Evolutionary conservation across 2,329 filamentous ascomycete genomes (phyloP), one percentile per base, ranked within the genome.

Genomic region (Fusarium anthophilum): DNA sequence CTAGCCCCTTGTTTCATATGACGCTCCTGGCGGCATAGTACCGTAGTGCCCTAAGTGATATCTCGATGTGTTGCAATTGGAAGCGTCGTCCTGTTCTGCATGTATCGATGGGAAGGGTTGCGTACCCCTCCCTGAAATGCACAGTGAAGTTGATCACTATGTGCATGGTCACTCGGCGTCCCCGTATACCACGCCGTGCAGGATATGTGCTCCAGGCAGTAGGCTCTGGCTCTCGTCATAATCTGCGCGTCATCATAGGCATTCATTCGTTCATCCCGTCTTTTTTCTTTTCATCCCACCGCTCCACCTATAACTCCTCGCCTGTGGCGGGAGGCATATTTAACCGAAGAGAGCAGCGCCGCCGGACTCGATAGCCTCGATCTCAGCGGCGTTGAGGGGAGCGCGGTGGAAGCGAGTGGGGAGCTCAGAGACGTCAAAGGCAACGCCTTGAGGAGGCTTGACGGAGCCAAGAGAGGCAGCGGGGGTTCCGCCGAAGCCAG

Each of bases 361-460:
- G 63, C 95, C 96, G 63, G 94, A 96, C 90, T 98, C 95, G 80
- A 99, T 90, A 28, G 95, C 95, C 83, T 98, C 96, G 69, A 99
- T 99, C 89, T 99, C 96, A 48, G 91, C 91, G 77, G 91, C 84
- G 43, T 90, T 92, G 84, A 95, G 93, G 18, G 91, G 89, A 55
- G 90, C 86, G 74, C 94, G 90, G 80, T 92, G 91, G 89, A 98
- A 99, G 78, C 96, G 91, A 72, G 87, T 82, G 24, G 96, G 96
- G 30, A 99, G 91, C 85, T 99, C 93, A 77, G 91, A 93, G 77
- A 95, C 91, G 83, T 98, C 96, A 81, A 98, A 98, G 83, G 89
- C 94, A 82, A 94, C 86, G 77, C 96, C 96, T 79, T 90, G 84
- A 68, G 88, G 88, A 43, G 95, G 88, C 76, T 88, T 82, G 70